Percentiles rank a stretch among this genome's conserved stretches.
Evolutionary conservation across 148 eudicot species (phyloP).

Genomic region (Rhododendron molle): DNA sequence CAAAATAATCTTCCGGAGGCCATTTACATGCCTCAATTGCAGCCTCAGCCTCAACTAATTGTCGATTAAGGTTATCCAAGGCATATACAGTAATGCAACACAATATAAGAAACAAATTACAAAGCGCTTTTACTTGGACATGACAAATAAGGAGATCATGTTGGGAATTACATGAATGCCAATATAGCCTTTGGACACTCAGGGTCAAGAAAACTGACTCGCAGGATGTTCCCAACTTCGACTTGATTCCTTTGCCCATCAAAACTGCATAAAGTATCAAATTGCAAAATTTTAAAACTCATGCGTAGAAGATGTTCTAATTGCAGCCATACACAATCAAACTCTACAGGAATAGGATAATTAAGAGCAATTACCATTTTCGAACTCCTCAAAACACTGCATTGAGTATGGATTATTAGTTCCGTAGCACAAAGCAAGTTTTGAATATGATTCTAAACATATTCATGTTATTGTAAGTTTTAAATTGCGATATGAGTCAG

Average conservation of each 20-base stretch:
- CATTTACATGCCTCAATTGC: constrained; percentile 29
- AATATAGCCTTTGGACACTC: constrained; percentile 17
- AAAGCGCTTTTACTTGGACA: not conserved
- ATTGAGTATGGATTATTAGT: not conserved
- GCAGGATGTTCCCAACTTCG: constrained; percentile 42
- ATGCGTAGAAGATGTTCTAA: not conserved
- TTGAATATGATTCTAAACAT: not conserved
- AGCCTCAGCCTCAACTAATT: constrained; percentile 23
- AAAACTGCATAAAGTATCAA: constrained; percentile 26
- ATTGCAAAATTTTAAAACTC: not conserved
- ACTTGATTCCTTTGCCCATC: constrained; percentile 59
- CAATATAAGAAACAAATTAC: not conserved
- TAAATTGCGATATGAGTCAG: not conserved
- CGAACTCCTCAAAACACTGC: not conserved
- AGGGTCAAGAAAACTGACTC: constrained; percentile 43
- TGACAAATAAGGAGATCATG: not conserved
- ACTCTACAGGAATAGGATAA: not conserved
- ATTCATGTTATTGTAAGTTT: not conserved
- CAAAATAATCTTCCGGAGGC: constrained; percentile 35
- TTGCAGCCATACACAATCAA: not conserved
- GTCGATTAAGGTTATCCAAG: constrained; percentile 41
- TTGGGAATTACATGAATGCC: not conserved
- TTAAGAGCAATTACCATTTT: not conserved
- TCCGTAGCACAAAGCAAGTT: not conserved
- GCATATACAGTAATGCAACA: constrained; percentile 15